These are phyloP conservation scores for Venturia oleaginea DNA, from an alignment of 2,329 filamentous ascomycete genomes.

Conservation along the genomic window DNA sequence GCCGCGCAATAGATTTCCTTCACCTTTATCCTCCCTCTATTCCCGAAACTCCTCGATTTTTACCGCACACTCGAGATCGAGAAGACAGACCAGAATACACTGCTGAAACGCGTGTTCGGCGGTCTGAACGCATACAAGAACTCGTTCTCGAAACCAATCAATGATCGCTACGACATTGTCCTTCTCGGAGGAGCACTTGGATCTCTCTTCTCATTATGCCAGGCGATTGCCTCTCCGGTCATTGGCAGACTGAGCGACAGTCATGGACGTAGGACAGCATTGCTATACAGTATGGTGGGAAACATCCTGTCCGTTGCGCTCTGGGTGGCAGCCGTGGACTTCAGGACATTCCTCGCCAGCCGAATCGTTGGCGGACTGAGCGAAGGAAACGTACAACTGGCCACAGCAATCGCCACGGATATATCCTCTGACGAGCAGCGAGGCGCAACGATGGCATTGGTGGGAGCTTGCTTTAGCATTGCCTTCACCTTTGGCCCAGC, in stretches of 20 bases:
- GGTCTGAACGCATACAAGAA: conserved; percentile 94
- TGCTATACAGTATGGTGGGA: conserved; percentile 84
- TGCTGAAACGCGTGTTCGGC: conserved; percentile 69
- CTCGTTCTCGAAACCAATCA: conserved; percentile 83
- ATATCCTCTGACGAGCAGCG: conserved; percentile 79
- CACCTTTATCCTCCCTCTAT: conserved; percentile 94
- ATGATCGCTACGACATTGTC: conserved; percentile 94
- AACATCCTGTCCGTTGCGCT: conserved; percentile 90
- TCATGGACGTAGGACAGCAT: conserved; percentile 75
- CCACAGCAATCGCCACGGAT: conserved; percentile 92
- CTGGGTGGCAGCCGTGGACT: conserved; percentile 90
- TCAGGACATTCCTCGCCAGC: conserved; percentile 91
- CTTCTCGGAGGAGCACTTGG: conserved; percentile 87
- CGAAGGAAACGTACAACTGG: conserved; percentile 93
- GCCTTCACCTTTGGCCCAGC: conserved; percentile 96
- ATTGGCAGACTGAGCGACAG: conserved; percentile 84
- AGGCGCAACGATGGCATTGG: conserved; percentile 88
- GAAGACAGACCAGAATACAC: conserved; percentile 41
- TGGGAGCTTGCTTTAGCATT: conserved; percentile 92
- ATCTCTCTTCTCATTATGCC: conserved; percentile 85
- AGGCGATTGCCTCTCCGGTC: conserved; percentile 83
- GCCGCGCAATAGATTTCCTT: conserved; percentile 68
- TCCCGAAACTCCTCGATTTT: conserved; percentile 90
- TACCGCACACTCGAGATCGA: conserved; percentile 72
- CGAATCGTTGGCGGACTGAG: conserved; percentile 86